Base-by-base conservation (phyloP, 2,329 filamentous ascomycete genomes). In the Penicillium sp. region DNA sequence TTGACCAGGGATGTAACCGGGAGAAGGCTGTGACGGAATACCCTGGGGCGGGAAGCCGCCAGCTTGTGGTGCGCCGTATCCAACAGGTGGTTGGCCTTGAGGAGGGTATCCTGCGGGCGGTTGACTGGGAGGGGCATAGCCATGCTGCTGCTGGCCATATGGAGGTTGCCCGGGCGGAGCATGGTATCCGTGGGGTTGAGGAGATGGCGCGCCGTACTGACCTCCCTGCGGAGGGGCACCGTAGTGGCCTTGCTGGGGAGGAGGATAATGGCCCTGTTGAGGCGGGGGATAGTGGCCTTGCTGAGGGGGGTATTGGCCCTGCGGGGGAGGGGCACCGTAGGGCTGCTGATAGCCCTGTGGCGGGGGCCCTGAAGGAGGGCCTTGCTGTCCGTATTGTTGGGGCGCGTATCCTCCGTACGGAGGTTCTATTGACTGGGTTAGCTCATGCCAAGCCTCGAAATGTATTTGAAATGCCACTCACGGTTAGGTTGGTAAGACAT, bases 1-100 rank as follows among this genome's bases (percentile, higher is more conserved):
- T 68, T 90, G 89, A 13, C 86, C 84, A 0, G 88, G 82, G 3
- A 86, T 86, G 69, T 96, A 97, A 37, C 93, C 93, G 0, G 83
- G 76, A 0, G 89, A 89, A 0, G 90, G 85, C 12, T 84, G 82
- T 1, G 87, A 85, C 12, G 88, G 85, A 42, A 54, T 23, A 8
- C 54, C 62, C 42, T 57, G 55, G n/a, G 56, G 83, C 80, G 33
- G 70, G 68, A 54, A 62, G 21, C 38, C 43, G 17, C 50, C 60
- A 51, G 65, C 56, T 57, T 63, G 64, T 50, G 71, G 64, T 43
- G 67, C 68, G 53, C 67, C 69, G 60, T 74, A 72, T 6, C 53
- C 47, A 31, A 43, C 63, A 55, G 63, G 68, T 15, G 60, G 54
- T 35, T 61, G 59, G 10, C 59, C 56, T 60, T 76, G 70, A 58